phyloP scores from a whole-genome alignment of 2,329 filamentous ascomycete species.

The Ambrosiella xylebori region DNA sequence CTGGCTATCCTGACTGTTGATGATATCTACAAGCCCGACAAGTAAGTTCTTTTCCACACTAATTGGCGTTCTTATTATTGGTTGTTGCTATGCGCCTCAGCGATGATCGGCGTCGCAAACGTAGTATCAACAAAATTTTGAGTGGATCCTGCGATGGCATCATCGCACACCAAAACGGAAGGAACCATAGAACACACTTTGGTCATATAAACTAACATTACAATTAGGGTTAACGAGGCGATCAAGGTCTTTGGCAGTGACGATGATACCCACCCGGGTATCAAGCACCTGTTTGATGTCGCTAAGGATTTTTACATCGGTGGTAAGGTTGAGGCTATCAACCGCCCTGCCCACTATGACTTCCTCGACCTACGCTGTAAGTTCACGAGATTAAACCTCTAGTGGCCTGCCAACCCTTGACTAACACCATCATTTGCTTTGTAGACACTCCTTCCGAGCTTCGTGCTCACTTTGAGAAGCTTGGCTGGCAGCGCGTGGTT shows the following conservation, averaged over 20 bases:
- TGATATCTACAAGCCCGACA: slow-evolving; percentile 89
- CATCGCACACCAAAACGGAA: slow-evolving; percentile 8
- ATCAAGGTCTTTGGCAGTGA: slow-evolving; percentile 86
- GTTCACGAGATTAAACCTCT: slow-evolving; percentile 18
- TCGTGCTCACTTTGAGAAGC: slow-evolving; percentile 95
- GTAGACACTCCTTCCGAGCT: slow-evolving; percentile 83
- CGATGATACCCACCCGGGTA: slow-evolving; percentile 76
- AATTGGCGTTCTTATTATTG: neutral
- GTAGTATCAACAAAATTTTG: slow-evolving; percentile 4
- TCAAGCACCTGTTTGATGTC: slow-evolving; percentile 72
- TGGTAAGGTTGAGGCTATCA: slow-evolving; percentile 89
- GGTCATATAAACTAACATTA: slow-evolving; percentile 12
- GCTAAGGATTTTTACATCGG: slow-evolving; percentile 83
- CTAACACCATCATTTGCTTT: slow-evolving; percentile 11
- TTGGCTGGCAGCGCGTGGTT: slow-evolving; percentile 93
- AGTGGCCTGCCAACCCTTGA: neutral
- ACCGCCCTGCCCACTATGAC: slow-evolving; percentile 94
- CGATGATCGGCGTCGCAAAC: slow-evolving; percentile 6
- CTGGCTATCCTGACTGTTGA: slow-evolving; percentile 90
- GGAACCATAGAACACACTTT: neutral
- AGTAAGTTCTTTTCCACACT: slow-evolving; percentile 33
- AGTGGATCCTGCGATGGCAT: slow-evolving; percentile 12
- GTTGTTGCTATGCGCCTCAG: neutral
- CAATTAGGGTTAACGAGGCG: slow-evolving; percentile 61
- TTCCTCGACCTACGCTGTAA: slow-evolving; percentile 88